Evolutionary conservation across 148 eudicot genomes (phyloP).

Genomic region (Cornus florida): DNA sequence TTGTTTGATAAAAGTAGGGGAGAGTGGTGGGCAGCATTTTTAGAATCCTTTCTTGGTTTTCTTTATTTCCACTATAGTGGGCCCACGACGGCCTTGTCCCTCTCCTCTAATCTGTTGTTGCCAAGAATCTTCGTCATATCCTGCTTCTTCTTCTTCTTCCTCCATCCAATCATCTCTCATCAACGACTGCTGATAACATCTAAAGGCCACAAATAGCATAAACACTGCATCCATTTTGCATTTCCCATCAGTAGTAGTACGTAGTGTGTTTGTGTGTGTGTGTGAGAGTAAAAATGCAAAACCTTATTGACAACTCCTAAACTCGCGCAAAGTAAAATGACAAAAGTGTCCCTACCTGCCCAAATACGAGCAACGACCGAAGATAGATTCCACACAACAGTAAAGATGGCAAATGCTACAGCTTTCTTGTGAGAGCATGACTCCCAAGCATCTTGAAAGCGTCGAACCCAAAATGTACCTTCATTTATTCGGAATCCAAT

Average conservation of each 20-base stretch:
- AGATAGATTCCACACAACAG: slow-evolving; percentile 68
- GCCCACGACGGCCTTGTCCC: slow-evolving; percentile 11
- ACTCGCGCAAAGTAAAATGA: neutral
- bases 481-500: neutral
- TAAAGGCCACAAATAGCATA: slow-evolving; percentile 70
- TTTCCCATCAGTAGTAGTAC: too few species aligned
- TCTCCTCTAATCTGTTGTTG: slow-evolving; percentile 15
- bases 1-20: neutral
- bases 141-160: slow-evolving; percentile 30
- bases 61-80: neutral
- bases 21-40: neutral
- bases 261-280: too few species aligned
- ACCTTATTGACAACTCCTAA: too few species aligned
- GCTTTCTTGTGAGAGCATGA: slow-evolving; percentile 82
- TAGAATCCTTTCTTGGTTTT: slow-evolving; percentile 28
- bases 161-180: slow-evolving; percentile 29
- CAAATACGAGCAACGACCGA: slow-evolving; percentile 64
- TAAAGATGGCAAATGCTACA: slow-evolving; percentile 56
- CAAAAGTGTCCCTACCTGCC: slow-evolving; percentile 49
- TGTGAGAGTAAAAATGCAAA: too few species aligned
- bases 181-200: slow-evolving; percentile 60
- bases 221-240: slow-evolving; percentile 47
- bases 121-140: slow-evolving; percentile 5
- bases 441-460: slow-evolving; percentile 70
- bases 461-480: slow-evolving; percentile 71